Conservation (phyloP, 2,329 filamentous ascomycete species). For the Aspergillus aculeatus region DNA sequence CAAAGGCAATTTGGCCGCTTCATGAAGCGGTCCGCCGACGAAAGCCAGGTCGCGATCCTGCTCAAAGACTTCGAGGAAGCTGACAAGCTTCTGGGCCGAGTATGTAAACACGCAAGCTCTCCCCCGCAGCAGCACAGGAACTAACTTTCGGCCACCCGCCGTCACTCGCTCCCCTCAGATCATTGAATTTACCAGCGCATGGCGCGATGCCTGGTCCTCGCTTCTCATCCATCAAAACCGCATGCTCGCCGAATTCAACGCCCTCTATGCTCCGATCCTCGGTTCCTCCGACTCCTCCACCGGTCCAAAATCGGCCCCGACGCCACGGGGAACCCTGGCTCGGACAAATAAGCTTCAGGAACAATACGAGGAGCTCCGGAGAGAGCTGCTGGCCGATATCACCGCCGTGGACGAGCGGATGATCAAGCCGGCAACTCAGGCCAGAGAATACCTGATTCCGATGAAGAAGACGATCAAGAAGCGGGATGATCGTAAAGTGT, state of each 20-base stretch:
- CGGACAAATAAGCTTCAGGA: conserved; percentile 65
- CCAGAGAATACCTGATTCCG: conserved; percentile 66
- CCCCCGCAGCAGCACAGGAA: background rate
- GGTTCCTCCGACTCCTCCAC: conserved; percentile 61
- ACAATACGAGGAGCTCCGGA: conserved; percentile 68
- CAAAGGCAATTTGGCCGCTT: conserved; percentile 73
- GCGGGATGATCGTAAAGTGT: conserved; percentile 71
- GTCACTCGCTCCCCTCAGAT: conserved; percentile 52
- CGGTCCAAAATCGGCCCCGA: conserved; percentile 57
- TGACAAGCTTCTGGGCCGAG: conserved; percentile 70
- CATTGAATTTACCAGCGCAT: conserved; percentile 71
- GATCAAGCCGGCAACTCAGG: conserved; percentile 67
- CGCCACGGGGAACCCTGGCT: conserved; percentile 62
- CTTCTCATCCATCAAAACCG: conserved; percentile 69
- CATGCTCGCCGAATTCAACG: conserved; percentile 66
- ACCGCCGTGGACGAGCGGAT: conserved; percentile 68
- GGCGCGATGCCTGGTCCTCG: conserved; percentile 75
- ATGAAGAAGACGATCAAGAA: conserved; percentile 83
- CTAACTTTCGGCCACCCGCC: conserved; percentile 4
- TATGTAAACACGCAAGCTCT: conserved; percentile 38
- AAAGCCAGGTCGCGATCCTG: conserved; percentile 71
- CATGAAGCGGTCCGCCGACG: conserved; percentile 69
- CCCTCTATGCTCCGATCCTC: conserved; percentile 73
- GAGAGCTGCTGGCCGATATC: conserved; percentile 70
- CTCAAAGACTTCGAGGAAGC: conserved; percentile 79